phyloP scores from a whole-genome alignment of 257 asterid species.

The Penstemon eatonii region DNA sequence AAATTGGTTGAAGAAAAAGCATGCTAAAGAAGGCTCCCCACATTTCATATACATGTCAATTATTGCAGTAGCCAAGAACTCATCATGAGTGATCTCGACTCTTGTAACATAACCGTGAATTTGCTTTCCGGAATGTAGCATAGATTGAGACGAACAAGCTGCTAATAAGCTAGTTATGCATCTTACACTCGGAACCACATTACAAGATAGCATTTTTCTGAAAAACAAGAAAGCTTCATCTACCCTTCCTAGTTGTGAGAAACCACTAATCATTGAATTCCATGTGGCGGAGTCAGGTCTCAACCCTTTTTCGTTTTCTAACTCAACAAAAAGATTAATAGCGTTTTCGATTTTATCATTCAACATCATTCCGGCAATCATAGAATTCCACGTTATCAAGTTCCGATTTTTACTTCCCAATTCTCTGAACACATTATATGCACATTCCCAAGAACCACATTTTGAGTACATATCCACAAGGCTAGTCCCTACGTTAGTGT shows the following conservation, averaged over 20 bases:
- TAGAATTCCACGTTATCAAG: slow-evolving; percentile 76
- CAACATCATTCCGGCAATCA: slow-evolving; percentile 83
- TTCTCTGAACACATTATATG: slow-evolving; percentile 55
- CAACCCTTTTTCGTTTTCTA: slow-evolving; percentile 51
- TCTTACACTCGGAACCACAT: slow-evolving; percentile 45
- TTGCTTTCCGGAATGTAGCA: slow-evolving; percentile 52
- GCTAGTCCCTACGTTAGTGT: slow-evolving; percentile 62
- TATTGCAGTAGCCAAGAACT: slow-evolving; percentile 63
- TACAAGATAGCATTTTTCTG: slow-evolving; percentile 58
- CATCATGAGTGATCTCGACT: slow-evolving; percentile 39
- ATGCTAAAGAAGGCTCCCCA: slow-evolving; percentile 52
- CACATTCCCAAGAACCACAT: slow-evolving; percentile 68
- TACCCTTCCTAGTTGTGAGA: slow-evolving; percentile 50
- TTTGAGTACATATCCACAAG: slow-evolving; percentile 86
- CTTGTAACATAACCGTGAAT: slow-evolving; percentile 67
- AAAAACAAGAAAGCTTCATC: slow-evolving; percentile 64
- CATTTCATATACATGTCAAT: slow-evolving; percentile 92
- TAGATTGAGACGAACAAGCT: slow-evolving; percentile 58
- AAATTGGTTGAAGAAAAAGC: slow-evolving; percentile 48
- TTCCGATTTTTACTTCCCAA: slow-evolving; percentile 46
- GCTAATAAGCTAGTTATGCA: slow-evolving; percentile 66
- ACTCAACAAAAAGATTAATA: slow-evolving; percentile 46
- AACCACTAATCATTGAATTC: slow-evolving; percentile 87
- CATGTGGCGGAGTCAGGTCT: slow-evolving; percentile 72
- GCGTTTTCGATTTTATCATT: slow-evolving; percentile 58